phyloP scores from a whole-genome alignment of 2,329 filamentous ascomycete genomes.

The Penicillium capsulatum region DNA sequence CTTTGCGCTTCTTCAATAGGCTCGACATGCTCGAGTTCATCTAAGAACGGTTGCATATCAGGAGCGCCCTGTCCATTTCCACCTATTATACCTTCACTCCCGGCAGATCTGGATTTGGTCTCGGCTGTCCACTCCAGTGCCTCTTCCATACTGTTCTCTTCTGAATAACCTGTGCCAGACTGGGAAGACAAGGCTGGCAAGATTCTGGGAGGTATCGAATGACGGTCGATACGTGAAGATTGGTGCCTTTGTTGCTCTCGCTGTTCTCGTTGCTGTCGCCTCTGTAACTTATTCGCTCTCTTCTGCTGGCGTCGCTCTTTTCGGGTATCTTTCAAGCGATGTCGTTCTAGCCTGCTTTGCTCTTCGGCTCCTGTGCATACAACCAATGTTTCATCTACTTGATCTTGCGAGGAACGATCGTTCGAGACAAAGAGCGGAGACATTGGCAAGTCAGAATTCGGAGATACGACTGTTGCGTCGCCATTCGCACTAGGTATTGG shows the following conservation, averaged over 20 bases:
- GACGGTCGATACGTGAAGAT: slow-evolving; percentile 1
- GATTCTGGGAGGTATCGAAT: slow-evolving; percentile 6
- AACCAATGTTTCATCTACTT: neutral
- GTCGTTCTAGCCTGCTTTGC: slow-evolving; percentile 4
- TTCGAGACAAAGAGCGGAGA: slow-evolving; percentile 14
- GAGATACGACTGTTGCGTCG: neutral
- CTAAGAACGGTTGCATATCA: neutral
- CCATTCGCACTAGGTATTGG: slow-evolving; percentile 5
- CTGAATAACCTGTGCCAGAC: neutral
- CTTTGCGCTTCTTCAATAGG: neutral
- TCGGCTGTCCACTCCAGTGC: neutral
- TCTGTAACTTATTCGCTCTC: slow-evolving; percentile 8
- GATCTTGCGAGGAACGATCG: slow-evolving; percentile 3
- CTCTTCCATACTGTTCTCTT: neutral
- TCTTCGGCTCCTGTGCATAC: neutral
- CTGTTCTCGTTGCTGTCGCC: neutral
- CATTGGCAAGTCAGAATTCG: slow-evolving; percentile 3
- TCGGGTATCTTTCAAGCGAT: slow-evolving; percentile 5
- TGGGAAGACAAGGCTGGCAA: neutral
- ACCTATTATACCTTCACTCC: neutral
- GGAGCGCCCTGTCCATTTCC: neutral
- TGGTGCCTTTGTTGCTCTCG: slow-evolving; percentile 5
- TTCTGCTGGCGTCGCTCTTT: slow-evolving; percentile 11
- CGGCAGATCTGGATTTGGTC: neutral
- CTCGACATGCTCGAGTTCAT: neutral